Base-by-base conservation (phyloP, 2,329 filamentous ascomycete species). In the Keithomyces neogunnii region DNA sequence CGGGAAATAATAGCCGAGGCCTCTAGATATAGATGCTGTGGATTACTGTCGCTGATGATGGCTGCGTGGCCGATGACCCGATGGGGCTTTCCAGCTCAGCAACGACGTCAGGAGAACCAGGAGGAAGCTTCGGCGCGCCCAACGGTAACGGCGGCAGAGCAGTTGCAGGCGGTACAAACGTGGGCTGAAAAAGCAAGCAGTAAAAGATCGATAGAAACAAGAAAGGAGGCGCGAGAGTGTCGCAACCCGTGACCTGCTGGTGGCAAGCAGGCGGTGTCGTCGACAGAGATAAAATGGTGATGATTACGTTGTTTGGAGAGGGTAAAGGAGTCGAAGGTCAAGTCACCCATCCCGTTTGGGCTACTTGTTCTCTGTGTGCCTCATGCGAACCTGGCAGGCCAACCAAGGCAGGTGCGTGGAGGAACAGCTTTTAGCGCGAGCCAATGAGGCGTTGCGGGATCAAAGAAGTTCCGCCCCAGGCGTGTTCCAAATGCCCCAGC, bases 61-160 rank as follows among this genome's bases (percentile, higher is more conserved):
- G 51, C 45, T 30, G 52, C 49, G 52, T 51, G 46, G 51, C 51
- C 42, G 53, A 55, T 47, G 32, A 47, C 47, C 48, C 40, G 51
- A 52, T 52, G 51, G 38, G 33, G 51, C 28, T 35, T 43, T 46
- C 40, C 36, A 35, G 55, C 53, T 53, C 59, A 51, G 52, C 54
- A 56, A 59, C 59, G 57, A 53, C 51, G 54, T 55, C 50, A 55
- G 57, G 48, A 55, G 57, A 60, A 59, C 30, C 51, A 49, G 59
- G 57, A 58, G 55, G 60, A 62, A 67, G 67, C 65, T 69, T 66
- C 66, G 65, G 69, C 68, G 66, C 66, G 66, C 67, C 62, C 57
- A 55, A 60, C 62, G 58, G 63, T 61, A 66, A 55, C 49, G 50
- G 48, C 47, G 49, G 56, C 36, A 50, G 51, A 48, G 53, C 50